Evolutionary conservation across 805 yeast species (phyloP).

Genomic region (Myxozyma lipomycoides): DNA sequence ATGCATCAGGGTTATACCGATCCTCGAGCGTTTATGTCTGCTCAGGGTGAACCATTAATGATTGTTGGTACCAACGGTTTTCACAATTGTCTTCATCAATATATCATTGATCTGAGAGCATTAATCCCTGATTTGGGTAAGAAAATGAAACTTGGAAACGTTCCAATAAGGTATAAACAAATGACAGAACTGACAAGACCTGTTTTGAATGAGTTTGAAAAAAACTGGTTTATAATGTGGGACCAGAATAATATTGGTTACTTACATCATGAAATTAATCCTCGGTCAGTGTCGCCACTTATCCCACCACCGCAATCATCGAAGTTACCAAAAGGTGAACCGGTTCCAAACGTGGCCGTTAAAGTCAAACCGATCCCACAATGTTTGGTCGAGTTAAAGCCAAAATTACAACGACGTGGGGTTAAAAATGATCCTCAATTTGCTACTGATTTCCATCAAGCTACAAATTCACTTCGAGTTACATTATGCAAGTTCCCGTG

Average conservation of each 20-base stretch:
- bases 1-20: constrained; percentile 15
- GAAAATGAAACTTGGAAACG: constrained; percentile 4
- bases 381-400: constrained; percentile 3
- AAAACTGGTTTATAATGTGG: constrained; percentile 23
- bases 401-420: constrained; percentile 4
- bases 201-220: constrained; percentile 7
- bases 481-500: constrained; percentile 26
- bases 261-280: constrained; percentile 10
- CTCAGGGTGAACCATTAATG: constrained; percentile 28
- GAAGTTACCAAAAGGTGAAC: not conserved
- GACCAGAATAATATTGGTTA: constrained; percentile 15
- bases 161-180: constrained; percentile 14
- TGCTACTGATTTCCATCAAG: constrained; percentile 16
- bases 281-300: constrained; percentile 10
- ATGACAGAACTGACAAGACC: constrained; percentile 20
- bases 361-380: not conserved
- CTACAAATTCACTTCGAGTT: constrained; percentile 22
- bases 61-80: constrained; percentile 23
- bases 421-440: not conserved
- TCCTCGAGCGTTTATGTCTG: constrained; percentile 22
- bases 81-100: constrained; percentile 17
- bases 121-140: constrained; percentile 14
- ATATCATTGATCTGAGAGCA: constrained; percentile 18
- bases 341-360: not conserved
- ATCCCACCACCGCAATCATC: not conserved